phyloP scores from a whole-genome alignment of 441 rosid species.

The Syzygium syzygioides region DNA sequence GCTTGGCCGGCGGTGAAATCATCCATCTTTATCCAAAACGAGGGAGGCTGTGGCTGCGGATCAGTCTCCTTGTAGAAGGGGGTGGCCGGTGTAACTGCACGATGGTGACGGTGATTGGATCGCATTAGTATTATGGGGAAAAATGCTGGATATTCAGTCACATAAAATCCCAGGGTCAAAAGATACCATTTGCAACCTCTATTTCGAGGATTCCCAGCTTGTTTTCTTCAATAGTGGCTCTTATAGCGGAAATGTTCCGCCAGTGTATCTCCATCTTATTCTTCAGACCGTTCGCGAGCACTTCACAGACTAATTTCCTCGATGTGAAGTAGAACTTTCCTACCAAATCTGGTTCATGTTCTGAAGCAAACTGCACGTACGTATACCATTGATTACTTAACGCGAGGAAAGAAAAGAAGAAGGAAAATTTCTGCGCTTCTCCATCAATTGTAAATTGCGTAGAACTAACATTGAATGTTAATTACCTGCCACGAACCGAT shows the following conservation, averaged over 20 bases:
- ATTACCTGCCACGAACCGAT: not conserved
- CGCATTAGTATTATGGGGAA: not conserved
- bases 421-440: not conserved
- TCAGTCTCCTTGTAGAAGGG: not conserved
- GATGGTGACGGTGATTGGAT: not conserved
- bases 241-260: slow-evolving; percentile 3
- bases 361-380: slow-evolving; percentile 1
- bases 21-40: not conserved
- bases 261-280: slow-evolving; percentile 10
- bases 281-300: slow-evolving; percentile 1
- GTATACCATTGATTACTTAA: not conserved
- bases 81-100: not conserved
- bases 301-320: slow-evolving; percentile 4
- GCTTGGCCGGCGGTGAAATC: slow-evolving; percentile 3
- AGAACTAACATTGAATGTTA: not conserved
- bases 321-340: not conserved
- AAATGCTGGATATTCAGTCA: not conserved
- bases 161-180: not conserved
- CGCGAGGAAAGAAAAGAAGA: not conserved
- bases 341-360: not conserved
- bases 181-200: not conserved
- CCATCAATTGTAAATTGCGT: not conserved
- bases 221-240: slow-evolving; percentile 1
- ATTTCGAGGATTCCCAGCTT: slow-evolving; percentile 1
- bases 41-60: not conserved